Evolutionary conservation across 2,329 filamentous ascomycete genomes (phyloP).

Genomic region (Pseudogymnoascus sp.): DNA sequence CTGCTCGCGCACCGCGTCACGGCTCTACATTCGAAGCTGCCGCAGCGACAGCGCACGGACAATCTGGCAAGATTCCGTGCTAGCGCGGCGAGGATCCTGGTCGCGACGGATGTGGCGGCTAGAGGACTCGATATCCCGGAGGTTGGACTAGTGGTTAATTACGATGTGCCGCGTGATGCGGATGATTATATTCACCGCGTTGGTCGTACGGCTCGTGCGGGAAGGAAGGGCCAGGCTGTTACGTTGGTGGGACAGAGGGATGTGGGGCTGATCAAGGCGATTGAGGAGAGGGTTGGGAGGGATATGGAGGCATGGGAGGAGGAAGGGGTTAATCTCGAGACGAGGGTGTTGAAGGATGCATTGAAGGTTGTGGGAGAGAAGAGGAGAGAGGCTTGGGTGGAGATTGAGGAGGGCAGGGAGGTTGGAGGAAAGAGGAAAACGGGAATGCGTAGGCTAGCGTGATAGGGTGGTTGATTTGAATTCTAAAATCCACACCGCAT

Average conservation of each 20-base stretch:
- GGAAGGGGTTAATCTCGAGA: conserved; percentile 91
- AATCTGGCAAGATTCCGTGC: conserved; percentile 92
- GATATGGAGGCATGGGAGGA: conserved; percentile 81
- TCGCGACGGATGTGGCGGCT: conserved; percentile 91
- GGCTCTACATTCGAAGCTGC: conserved; percentile 79
- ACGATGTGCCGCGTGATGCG: conserved; percentile 89
- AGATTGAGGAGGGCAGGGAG: conserved; percentile 88
- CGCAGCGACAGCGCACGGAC: conserved; percentile 75
- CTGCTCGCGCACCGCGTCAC: conserved; percentile 86
- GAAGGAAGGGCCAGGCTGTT: conserved; percentile 72
- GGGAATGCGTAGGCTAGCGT: conserved; percentile 45
- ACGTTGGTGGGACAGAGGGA: conserved; percentile 91
- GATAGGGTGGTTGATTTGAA: background rate
- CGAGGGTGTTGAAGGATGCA: conserved; percentile 73
- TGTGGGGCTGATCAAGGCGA: conserved; percentile 82
- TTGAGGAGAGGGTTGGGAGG: conserved; percentile 74
- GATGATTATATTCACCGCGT: conserved; percentile 98
- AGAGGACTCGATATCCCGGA: conserved; percentile 93
- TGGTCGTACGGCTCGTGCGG: conserved; percentile 89
- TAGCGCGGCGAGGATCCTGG: conserved; percentile 77
- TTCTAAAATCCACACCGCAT: background rate
- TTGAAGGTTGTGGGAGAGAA: conserved; percentile 88
- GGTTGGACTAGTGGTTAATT: conserved; percentile 87
- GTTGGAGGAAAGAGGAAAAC: conserved; percentile 77
- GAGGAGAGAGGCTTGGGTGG: conserved; percentile 83